Evolutionary conservation across 176 grass and related monocot species (phyloP).

Genomic region (Paspalum notatum): DNA sequence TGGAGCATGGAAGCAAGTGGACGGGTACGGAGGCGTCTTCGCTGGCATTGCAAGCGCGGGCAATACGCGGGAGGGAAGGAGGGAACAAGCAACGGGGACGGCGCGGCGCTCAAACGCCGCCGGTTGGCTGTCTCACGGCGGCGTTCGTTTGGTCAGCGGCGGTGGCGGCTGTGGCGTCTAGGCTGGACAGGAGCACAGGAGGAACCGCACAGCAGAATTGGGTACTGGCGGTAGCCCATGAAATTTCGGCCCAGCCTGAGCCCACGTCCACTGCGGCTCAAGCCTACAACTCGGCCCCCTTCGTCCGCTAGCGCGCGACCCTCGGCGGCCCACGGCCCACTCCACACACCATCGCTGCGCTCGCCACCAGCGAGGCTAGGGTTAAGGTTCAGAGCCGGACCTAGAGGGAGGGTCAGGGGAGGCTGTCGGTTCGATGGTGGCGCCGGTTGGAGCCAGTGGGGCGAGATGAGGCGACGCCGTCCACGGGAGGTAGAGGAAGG

Average conservation of each 20-base stretch:
- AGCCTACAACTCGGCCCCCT: no score
- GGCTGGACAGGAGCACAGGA: not conserved
- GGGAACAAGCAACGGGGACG: not conserved
- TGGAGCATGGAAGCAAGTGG: constrained; percentile 47
- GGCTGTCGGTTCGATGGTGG: no score
- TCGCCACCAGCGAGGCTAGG: no score
- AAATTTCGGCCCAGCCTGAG: not conserved
- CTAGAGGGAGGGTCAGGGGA: no score
- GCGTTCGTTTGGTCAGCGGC: not conserved
- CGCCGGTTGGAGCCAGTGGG: no score
- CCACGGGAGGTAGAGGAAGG: no score
- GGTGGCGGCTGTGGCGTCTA: not conserved
- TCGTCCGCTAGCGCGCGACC: no score
- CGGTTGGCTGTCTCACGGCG: not conserved
- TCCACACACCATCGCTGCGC: no score
- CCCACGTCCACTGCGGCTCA: not conserved
- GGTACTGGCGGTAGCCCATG: not conserved
- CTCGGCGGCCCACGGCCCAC: no score
- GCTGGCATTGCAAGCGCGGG: constrained; percentile 38
- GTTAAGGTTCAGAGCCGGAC: no score
- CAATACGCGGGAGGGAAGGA: not conserved
- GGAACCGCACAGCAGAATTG: not conserved
- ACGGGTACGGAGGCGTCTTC: constrained; percentile 24
- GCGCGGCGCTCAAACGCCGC: not conserved
- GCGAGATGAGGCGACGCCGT: no score